A percentile compares a stretch with the other conserved stretches of the same genome.
Conservation (phyloP, 169 alveolate species). For the Babesia gibsoni region DNA sequence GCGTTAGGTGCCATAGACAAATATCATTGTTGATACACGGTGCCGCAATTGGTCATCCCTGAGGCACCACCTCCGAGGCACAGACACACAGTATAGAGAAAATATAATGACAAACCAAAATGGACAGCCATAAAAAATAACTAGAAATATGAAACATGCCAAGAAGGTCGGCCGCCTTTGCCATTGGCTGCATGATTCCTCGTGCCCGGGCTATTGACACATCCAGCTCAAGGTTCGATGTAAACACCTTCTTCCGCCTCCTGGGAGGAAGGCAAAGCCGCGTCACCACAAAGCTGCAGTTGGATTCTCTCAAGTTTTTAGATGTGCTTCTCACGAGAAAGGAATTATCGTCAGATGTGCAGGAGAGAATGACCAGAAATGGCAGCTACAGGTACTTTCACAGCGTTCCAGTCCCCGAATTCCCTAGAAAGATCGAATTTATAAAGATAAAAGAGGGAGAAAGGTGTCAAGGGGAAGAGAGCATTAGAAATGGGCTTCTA, state of each 20-base stretch:
- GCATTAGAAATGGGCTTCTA: background rate
- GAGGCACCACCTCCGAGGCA: too few relatives aligned
- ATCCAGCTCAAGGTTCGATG: background rate
- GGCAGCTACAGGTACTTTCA: conserved; percentile 9
- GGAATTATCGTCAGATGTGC: background rate
- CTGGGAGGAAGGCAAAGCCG: background rate
- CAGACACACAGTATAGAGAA: too few relatives aligned
- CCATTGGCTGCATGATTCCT: background rate
- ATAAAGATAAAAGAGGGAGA: too few relatives aligned
- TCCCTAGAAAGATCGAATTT: background rate
- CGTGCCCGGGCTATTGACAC: background rate
- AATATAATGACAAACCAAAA: too few relatives aligned
- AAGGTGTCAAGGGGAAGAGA: too few relatives aligned
- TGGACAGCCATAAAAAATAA: too few relatives aligned
- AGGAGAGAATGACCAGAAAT: background rate
- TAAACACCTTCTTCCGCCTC: background rate
- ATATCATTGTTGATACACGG: too few relatives aligned
- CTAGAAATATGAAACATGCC: background rate
- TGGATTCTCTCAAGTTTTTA: background rate
- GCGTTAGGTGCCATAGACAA: too few relatives aligned
- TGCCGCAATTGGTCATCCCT: too few relatives aligned
- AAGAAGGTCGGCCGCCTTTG: background rate
- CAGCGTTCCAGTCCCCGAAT: conserved; percentile 5
- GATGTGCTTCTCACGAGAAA: background rate
- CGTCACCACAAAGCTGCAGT: background rate